Evolutionary conservation across 129 eudicot species (phyloP).

Genomic region (Pseudognaphalium luteoalbum): DNA sequence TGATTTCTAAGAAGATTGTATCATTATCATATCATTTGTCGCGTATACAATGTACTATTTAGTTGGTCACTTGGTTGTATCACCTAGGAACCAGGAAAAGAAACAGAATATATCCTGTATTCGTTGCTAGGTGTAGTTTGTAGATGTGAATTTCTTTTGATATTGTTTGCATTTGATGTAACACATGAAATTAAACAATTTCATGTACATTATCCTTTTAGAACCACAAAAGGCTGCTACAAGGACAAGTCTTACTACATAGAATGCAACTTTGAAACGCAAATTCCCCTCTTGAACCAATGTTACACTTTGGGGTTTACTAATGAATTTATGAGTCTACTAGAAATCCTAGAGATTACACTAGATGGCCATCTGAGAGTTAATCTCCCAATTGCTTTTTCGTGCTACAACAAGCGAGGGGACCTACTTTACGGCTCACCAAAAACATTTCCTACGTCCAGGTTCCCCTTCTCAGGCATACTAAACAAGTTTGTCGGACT

Average conservation of each 20-base stretch:
- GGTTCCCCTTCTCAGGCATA: constrained; percentile 34
- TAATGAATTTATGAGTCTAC: too few relatives aligned
- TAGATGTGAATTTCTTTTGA: too few relatives aligned
- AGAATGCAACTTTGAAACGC: constrained; percentile 21
- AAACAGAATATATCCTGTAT: too few relatives aligned
- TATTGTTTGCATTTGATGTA: too few relatives aligned
- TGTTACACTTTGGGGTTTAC: background rate
- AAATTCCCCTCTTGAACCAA: constrained; percentile 3
- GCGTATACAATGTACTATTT: too few relatives aligned
- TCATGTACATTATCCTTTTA: constrained; percentile 38
- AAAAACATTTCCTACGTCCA: background rate
- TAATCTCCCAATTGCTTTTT: constrained; percentile 17
- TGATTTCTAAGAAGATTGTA: too few relatives aligned
- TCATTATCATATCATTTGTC: too few relatives aligned
- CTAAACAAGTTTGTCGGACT: constrained; percentile 14
- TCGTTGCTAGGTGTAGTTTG: too few relatives aligned
- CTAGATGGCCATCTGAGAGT: constrained; percentile 27
- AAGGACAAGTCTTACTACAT: constrained; percentile 19
- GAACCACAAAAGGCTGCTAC: constrained; percentile 29
- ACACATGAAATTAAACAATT: too few relatives aligned
- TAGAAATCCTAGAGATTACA: constrained; percentile 22
- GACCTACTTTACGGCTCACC: background rate
- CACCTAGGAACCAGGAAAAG: too few relatives aligned
- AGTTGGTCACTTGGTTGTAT: too few relatives aligned
- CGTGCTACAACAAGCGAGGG: constrained; percentile 23